Evolutionary conservation across 306 rosid species (phyloP).

Genomic region (Comarum palustre): DNA sequence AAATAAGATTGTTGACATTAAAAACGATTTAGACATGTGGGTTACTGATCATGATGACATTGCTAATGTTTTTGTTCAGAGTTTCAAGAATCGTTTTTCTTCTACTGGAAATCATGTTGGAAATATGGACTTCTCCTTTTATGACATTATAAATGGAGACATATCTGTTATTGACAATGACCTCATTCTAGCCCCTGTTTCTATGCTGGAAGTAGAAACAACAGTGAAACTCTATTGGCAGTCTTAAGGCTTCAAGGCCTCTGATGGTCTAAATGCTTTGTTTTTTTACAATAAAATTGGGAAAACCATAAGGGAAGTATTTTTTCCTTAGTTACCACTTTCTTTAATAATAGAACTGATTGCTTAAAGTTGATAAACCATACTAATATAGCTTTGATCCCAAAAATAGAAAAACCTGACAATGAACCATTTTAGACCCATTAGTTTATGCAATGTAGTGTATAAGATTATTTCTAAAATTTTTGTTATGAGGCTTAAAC

Average conservation of each 20-base stretch:
- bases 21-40: neutral
- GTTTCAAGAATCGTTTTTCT: neutral
- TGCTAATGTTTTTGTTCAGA: neutral
- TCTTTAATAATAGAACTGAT: no score
- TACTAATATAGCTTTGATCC: no score
- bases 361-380: no score
- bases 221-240: neutral
- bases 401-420: no score
- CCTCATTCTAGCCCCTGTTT: neutral
- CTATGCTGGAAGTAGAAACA: neutral
- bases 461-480: no score
- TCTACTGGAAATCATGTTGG: no score
- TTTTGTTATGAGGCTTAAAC: no score
- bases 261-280: neutral
- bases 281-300: neutral
- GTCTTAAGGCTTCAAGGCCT: neutral
- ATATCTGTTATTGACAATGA: neutral
- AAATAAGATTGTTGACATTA: neutral
- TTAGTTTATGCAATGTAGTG: no score
- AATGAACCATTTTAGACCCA: no score
- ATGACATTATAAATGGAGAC: no score
- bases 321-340: no score
- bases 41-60: neutral
- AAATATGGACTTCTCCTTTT: neutral
- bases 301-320: neutral